These are phyloP conservation scores for Strobilomyces confusus DNA, from an alignment of 768 basidiomycete species.

Conservation along the genomic window DNA sequence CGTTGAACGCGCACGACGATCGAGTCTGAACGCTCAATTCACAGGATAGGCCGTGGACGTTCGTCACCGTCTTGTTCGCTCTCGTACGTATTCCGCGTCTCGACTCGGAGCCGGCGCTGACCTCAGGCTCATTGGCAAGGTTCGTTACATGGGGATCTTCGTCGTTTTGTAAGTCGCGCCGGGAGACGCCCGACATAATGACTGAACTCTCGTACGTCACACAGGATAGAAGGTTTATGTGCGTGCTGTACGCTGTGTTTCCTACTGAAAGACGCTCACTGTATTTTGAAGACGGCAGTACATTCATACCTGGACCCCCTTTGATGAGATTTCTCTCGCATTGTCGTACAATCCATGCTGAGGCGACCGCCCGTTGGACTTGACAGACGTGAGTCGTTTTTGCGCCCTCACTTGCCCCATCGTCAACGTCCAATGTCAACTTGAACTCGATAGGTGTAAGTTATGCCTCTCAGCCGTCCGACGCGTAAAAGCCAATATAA, in stretches of 20 bases:
- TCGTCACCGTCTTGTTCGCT: conserved; percentile 11
- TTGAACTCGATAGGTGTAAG: conserved; percentile 15
- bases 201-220: not conserved
- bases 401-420: too few species aligned
- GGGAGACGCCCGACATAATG: not conserved
- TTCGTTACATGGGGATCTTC: not conserved
- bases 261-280: not conserved
- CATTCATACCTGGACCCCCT: conserved; percentile 18
- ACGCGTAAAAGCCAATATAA: not conserved
- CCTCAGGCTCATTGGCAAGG: conserved; percentile 2
- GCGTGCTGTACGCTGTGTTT: not conserved
- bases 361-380: not conserved
- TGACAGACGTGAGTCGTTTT: conserved; percentile 14
- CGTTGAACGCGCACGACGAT: not conserved
- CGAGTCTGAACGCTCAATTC: not conserved
- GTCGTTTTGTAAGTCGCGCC: conserved; percentile 9
- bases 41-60: conserved; percentile 7
- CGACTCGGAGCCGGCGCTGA: not conserved
- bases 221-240: conserved; percentile 11
- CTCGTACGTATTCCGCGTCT: conserved; percentile 10
- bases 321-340: not conserved
- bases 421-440: not conserved
- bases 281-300: conserved; percentile 7
- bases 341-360: not conserved
- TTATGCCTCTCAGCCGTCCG: not conserved